Base-by-base conservation (phyloP, 2,329 filamentous ascomycete species). In the Calonectria ilicicola region DNA sequence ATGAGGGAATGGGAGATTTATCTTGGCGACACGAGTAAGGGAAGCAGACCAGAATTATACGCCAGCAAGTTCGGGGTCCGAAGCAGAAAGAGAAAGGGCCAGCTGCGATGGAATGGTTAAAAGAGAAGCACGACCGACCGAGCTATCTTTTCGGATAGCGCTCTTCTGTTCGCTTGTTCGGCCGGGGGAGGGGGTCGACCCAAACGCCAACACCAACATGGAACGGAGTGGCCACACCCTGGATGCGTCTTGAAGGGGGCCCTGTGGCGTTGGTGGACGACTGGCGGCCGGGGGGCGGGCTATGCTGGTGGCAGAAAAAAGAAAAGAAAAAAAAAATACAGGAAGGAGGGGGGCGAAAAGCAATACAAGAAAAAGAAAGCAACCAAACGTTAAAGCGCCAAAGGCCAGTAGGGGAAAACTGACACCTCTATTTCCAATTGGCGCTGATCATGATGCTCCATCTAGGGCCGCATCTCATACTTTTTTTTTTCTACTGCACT, bases 101-200 rank as follows among this genome's bases (percentile, higher is more conserved):
- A 72, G 66, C 47, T 62, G 70, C 44, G 67, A 70, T 44, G 63
- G 64, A 67, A 73, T 70, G 71, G 44, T 69, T 65, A 69, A 72
- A 70, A 67, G 26, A 71, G 56, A 69, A 62, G 56, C 29, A 69
- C 47, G 44, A 51, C 69, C 56, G 51, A 51, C 32, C 62, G 63
- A 67, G 65, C 63, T 70, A 73, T 72, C 70, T 72, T 63, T 67
- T 56, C 56, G 65, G 65, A 63, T 69, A 66, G 44, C 47, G 42
- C 53, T 63, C 56, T 56, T 35, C 32, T 60, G 21, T 29, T 51
- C 62, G 29, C 42, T 40, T 68, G 27, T 40, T 32, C 19, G 32
- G 66, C 56, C 56, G 42, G 53, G 65, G 65, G 51, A 44, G 21
- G 56, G 64, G 58, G 58, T 63, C 38, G 26, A 63, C 40, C 40